Conservation (phyloP, 192 early-diverging fungal species). For the Coemansia javaensis region DNA sequence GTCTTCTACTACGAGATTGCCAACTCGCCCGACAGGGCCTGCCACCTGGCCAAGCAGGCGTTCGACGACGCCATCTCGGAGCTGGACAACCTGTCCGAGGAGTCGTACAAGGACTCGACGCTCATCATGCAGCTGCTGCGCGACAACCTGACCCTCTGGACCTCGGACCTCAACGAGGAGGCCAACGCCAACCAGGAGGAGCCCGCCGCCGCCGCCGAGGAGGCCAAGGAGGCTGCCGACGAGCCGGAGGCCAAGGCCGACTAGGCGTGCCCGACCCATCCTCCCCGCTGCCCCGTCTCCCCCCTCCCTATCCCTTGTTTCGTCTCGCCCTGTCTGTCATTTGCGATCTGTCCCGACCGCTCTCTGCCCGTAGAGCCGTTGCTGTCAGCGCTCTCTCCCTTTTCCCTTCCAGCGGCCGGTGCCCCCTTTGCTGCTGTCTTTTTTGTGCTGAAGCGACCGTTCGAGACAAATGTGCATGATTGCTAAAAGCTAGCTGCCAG, state of each 20-base stretch:
- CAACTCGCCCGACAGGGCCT: constrained; percentile 96
- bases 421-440: background rate
- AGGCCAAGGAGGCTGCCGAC: constrained; percentile 11
- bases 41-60: constrained; percentile 80
- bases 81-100: constrained; percentile 96
- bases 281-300: too few species aligned
- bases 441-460: background rate
- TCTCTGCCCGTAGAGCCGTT: too few species aligned
- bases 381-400: too few species aligned
- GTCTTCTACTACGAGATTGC: constrained; percentile 99
- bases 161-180: constrained; percentile 73
- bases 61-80: constrained; percentile 99
- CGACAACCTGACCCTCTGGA: constrained; percentile 99
- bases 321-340: background rate
- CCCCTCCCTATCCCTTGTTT: constrained; percentile 1
- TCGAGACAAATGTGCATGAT: background rate
- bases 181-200: constrained; percentile 22
- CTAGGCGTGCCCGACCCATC: too few species aligned
- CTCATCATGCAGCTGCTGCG: constrained; percentile 99
- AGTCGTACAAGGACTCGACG: constrained; percentile 99
- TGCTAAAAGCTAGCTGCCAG: too few species aligned
- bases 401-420: background rate
- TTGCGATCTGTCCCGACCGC: too few species aligned
- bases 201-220: constrained; percentile 15
- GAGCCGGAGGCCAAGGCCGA: background rate